Percentiles rank a stretch among this genome's conserved stretches.
Evolutionary conservation across 768 basidiomycete genomes (phyloP).

Genomic region (Tephrocybe sp.): DNA sequence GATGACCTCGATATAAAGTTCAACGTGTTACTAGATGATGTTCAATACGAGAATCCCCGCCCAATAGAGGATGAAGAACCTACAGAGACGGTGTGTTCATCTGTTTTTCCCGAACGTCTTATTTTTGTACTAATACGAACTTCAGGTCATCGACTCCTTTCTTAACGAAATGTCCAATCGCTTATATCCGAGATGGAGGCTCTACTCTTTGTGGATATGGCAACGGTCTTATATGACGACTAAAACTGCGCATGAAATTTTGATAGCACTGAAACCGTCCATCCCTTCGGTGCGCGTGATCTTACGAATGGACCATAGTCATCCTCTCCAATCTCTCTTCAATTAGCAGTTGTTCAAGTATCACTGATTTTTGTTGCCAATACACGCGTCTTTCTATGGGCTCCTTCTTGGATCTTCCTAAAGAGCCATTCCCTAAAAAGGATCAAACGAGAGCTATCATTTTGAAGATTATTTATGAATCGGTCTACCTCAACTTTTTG

Average conservation of each 20-base stretch:
- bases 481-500: no score
- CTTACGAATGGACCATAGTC: conserved; percentile 8
- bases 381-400: no score
- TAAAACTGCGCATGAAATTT: conserved; percentile 13
- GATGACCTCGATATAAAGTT: conserved; percentile 19
- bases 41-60: conserved; percentile 9
- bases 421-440: no score
- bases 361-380: no score
- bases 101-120: not conserved
- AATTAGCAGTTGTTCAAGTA: no score
- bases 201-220: conserved; percentile 14
- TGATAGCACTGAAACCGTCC: conserved; percentile 6
- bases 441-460: no score
- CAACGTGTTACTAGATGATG: conserved; percentile 9
- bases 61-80: conserved; percentile 11
- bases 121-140: not conserved
- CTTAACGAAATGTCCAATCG: conserved; percentile 10
- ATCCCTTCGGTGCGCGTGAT: conserved; percentile 12
- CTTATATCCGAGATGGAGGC: conserved; percentile 8
- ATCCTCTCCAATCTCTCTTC: conserved; percentile 7
- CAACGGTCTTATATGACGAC: conserved; percentile 17
- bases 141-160: conserved; percentile 9
- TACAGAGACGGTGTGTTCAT: not conserved
- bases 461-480: no score
- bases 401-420: no score